phyloP scores from a whole-genome alignment of 2,329 filamentous ascomycete genomes.

The Shiraia sp. region DNA sequence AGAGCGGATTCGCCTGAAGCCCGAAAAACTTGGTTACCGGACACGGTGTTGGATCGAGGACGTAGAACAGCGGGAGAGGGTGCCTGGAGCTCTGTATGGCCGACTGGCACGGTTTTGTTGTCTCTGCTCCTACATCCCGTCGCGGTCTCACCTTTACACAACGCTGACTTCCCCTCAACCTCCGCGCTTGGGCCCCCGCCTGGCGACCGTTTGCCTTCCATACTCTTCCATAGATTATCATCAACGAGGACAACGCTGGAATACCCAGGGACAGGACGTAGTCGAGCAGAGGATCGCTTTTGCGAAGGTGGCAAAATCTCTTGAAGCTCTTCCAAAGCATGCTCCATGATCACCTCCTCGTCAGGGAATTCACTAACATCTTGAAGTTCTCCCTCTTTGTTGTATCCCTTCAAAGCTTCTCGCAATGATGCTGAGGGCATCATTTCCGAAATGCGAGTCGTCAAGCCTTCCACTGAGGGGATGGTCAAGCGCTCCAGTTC shows the following conservation, averaged over 20 bases:
- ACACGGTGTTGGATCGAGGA: slow-evolving; percentile 24
- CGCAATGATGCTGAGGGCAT: slow-evolving; percentile 46
- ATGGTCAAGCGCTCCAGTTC: slow-evolving; percentile 53
- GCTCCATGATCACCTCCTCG: slow-evolving; percentile 45
- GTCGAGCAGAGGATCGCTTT: slow-evolving; percentile 40
- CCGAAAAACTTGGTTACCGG: slow-evolving; percentile 16
- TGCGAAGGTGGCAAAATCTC: slow-evolving; percentile 32
- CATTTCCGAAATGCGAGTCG: slow-evolving; percentile 51
- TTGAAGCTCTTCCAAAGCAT: slow-evolving; percentile 36
- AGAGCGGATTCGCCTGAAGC: slow-evolving; percentile 24
- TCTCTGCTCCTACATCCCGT: slow-evolving; percentile 12
- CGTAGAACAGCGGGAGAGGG: slow-evolving; percentile 29
- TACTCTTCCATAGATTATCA: slow-evolving; percentile 39
- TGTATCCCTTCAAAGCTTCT: slow-evolving; percentile 27
- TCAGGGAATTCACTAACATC: slow-evolving; percentile 39
- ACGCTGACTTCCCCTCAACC: too few species aligned
- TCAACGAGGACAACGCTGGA: slow-evolving; percentile 38
- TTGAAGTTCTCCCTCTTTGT: slow-evolving; percentile 39
- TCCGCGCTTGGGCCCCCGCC: not conserved
- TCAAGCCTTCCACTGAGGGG: slow-evolving; percentile 51
- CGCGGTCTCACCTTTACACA: slow-evolving; percentile 10
- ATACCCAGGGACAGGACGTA: slow-evolving; percentile 39
- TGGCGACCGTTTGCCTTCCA: slow-evolving; percentile 27
- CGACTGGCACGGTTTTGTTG: slow-evolving; percentile 1
- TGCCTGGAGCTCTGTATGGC: slow-evolving; percentile 27